Conservation (phyloP, 78 protist genomes). For the Thecamonas trahens region DNA sequence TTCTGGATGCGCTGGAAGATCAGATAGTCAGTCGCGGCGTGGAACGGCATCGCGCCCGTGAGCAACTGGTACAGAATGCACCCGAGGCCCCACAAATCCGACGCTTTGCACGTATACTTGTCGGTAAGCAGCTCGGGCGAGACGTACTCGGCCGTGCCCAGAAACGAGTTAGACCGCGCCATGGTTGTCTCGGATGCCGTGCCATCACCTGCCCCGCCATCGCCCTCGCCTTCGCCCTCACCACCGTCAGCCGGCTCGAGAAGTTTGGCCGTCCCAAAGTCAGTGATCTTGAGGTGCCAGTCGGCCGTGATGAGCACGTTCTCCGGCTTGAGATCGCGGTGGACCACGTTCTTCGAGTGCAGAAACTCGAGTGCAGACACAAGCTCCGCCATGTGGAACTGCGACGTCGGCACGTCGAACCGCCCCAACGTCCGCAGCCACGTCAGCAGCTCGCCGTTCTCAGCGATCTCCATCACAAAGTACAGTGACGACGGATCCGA, state of each 20-base stretch:
- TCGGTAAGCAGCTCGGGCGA: conserved; percentile 71
- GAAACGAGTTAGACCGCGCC: conserved; percentile 31
- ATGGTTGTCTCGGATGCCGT: neutral
- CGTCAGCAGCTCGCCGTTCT: conserved; percentile 36
- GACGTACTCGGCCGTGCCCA: conserved; percentile 85
- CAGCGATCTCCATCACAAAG: conserved; percentile 31
- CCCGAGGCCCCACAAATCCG: conserved; percentile 86
- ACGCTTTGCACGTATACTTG: neutral
- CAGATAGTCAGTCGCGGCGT: conserved; percentile 55
- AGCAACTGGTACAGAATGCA: conserved; percentile 78
- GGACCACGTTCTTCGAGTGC: neutral
- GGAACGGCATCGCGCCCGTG: conserved; percentile 57
- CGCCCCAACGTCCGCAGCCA: neutral
- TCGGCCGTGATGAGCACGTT: conserved; percentile 26
- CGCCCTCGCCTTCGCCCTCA: neutral
- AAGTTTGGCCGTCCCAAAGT: conserved; percentile 43
- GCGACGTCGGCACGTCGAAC: conserved; percentile 18
- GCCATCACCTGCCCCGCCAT: neutral
- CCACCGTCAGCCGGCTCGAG: neutral
- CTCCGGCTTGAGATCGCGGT: conserved; percentile 62
- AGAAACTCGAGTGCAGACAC: conserved; percentile 5
- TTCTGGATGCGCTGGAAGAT: conserved; percentile 57
- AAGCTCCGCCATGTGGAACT: conserved; percentile 39
- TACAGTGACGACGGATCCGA: conserved; percentile 25
- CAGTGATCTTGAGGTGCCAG: conserved; percentile 50